Evolutionary conservation across 2,329 filamentous ascomycete species (phyloP), one percentile per base, ranked within the genome.

Genomic region (Pseudocercospora musae): DNA sequence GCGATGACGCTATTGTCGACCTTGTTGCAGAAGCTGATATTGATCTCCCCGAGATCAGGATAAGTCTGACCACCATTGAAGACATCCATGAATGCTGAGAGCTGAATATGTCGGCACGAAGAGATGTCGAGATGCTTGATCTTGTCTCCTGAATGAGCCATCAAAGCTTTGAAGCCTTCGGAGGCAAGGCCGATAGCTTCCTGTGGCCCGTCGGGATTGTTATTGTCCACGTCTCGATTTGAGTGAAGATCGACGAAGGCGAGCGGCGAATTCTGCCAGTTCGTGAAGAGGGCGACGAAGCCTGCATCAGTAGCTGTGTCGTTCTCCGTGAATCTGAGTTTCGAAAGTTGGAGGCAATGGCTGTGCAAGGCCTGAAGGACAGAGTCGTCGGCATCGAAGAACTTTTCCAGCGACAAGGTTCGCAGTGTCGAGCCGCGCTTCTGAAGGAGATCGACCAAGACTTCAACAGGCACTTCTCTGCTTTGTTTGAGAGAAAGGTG

Each of bases 261-360:
- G 7, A 98, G 80, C 0, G 89, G 83, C 2, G 85, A 85, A 71
- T 96, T 96, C 7, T 78, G 71, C 93, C 93, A 96, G 64, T 81
- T 78, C 0, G 79, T 86, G 76, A 97, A 97, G 9, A 98, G 84
- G 1, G 81, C 77, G 1, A 80, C 83, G 66, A 92, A 94, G 2
- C 85, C 91, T 3, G 81, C 81, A 73, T 98, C 93, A 0, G 89
- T 92, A 77, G 90, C 89, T 10, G 80, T 76, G 69, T 89, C 84
- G 74, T 91, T 96, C 67, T 91, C 87, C 0, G 88, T 89, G 69
- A 98, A 86, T 56, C 93, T 89, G 18, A 98, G 83, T 73, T 97
- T 97, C 58, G 74, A 76, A 15, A 98, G 82, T 1, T 80, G 78
- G 6, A 77, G 81, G 76, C 92, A 96, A 42, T 87, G 81, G 5